Percentiles rank a stretch among this genome's conserved stretches.
Evolutionary conservation across 768 basidiomycete species (phyloP).

Genomic region (Holtermanniella nyarrowii): DNA sequence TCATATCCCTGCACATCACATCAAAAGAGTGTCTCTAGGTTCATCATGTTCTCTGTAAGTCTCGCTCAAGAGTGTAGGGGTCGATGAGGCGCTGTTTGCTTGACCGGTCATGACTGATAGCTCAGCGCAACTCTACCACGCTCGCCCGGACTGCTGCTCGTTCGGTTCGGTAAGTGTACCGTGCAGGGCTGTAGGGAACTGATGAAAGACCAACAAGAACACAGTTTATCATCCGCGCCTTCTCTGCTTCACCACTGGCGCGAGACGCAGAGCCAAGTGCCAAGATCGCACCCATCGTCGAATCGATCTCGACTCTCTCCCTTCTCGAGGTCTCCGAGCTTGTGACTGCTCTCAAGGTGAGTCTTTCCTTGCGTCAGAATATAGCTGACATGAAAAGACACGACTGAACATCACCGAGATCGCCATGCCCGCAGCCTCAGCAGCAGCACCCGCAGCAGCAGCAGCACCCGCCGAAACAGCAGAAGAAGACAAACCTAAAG

Average conservation of each 20-base stretch:
- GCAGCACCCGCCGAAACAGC: conserved; percentile 52
- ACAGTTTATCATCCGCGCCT: neutral
- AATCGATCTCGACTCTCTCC: conserved; percentile 79
- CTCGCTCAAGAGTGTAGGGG: too few relatives aligned
- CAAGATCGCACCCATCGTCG: conserved; percentile 70
- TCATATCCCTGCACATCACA: too few relatives aligned
- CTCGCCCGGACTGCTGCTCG: too few relatives aligned
- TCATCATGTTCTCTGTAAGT: too few relatives aligned
- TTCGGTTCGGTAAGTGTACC: too few relatives aligned
- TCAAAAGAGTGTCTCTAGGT: too few relatives aligned
- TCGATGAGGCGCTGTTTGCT: too few relatives aligned
- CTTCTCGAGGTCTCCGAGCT: conserved; percentile 92
- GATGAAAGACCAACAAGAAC: too few relatives aligned
- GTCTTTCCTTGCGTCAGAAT: conserved; percentile 17
- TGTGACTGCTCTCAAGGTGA: conserved; percentile 78
- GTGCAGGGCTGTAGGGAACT: too few relatives aligned
- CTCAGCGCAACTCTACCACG: too few relatives aligned
- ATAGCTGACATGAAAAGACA: conserved; percentile 47
- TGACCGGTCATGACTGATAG: too few relatives aligned
- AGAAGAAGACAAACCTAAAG: conserved; percentile 85
- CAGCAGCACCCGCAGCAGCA: conserved; percentile 41
- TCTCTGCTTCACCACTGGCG: conserved; percentile 18
- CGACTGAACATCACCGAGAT: conserved; percentile 96
- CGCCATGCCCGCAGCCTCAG: conserved; percentile 69
- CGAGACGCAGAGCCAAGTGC: conserved; percentile 46